A percentile compares a stretch with the other conserved stretches of the same genome.
Evolutionary conservation across 1,284 basidiomycete genomes (phyloP).

Genomic region (Pyrrhoderma lamaoense): DNA sequence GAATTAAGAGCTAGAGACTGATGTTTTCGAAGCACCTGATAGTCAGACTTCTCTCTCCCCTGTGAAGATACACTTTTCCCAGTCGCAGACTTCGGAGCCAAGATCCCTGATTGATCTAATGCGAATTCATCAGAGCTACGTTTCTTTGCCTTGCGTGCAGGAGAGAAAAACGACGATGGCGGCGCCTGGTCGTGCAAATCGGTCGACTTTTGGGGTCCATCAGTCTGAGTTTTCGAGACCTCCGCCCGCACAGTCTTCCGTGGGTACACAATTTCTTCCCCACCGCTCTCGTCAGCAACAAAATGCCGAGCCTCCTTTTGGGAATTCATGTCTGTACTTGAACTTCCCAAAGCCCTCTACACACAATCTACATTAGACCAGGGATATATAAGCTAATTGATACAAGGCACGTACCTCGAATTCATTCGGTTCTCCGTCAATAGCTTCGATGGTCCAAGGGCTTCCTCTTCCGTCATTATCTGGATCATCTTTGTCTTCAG

Average conservation of each 20-base stretch:
- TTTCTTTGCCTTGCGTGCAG: conserved; percentile 56
- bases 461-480: conserved; percentile 51
- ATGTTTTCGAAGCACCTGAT: conserved; percentile 54
- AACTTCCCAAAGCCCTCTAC: not conserved
- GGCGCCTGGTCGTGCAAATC: conserved; percentile 9
- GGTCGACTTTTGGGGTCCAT: conserved; percentile 3
- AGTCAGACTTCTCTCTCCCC: conserved; percentile 43
- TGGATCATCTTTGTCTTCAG: conserved; percentile 28
- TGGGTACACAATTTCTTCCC: conserved; percentile 77
- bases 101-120: conserved; percentile 56
- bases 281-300: conserved; percentile 69
- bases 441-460: conserved; percentile 81
- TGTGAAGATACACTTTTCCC: conserved; percentile 24
- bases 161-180: conserved; percentile 42
- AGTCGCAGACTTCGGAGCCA: conserved; percentile 45
- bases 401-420: conserved; percentile 41
- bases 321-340: not conserved
- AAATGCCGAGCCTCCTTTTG: conserved; percentile 42
- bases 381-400: not conserved
- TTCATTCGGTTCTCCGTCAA: conserved; percentile 70
- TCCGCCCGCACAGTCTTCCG: conserved; percentile 42
- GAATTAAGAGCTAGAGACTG: conserved; percentile 55
- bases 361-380: not conserved
- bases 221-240: conserved; percentile 20
- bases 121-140: conserved; percentile 79